phyloP scores from a whole-genome alignment of 202 grass and related monocot genomes.

The Setaria viridis region DNA sequence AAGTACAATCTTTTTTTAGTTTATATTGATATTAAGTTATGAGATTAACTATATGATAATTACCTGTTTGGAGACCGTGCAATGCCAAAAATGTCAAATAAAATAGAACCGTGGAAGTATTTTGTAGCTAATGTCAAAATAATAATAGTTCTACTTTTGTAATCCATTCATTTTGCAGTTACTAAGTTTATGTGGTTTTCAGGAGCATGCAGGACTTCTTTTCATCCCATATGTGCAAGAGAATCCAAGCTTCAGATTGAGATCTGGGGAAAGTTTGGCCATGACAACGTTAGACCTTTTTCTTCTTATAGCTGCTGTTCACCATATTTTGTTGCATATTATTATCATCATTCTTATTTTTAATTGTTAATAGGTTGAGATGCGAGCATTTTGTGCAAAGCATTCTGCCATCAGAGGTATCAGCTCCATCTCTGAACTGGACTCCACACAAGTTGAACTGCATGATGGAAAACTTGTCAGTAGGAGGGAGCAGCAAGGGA shows the following conservation, averaged over 20 bases:
- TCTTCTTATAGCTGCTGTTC: conserved; percentile 41
- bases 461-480: conserved; percentile 45
- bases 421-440: conserved; percentile 48
- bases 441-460: conserved; percentile 36
- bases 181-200: conserved; percentile 45
- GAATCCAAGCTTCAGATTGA: conserved; percentile 91
- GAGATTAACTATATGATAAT: no score
- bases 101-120: not conserved
- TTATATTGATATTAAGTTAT: not conserved
- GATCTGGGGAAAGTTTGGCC: conserved; percentile 93
- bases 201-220: conserved; percentile 95
- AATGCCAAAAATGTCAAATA: not conserved
- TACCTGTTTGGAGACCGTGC: no score
- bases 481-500: conserved; percentile 68
- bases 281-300: conserved; percentile 75
- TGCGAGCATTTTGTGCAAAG: conserved; percentile 90
- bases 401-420: conserved; percentile 63
- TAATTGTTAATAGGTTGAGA: conserved; percentile 75
- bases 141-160: conserved; percentile 11
- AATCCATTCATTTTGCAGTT: conserved; percentile 14
- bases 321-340: conserved; percentile 28
- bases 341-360: conserved; percentile 33
- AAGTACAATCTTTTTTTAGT: not conserved
- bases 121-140: conserved; percentile 16
- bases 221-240: conserved; percentile 98